phyloP scores from a whole-genome alignment of 2,329 filamentous ascomycete species.

The Aspergillus fischeri region DNA sequence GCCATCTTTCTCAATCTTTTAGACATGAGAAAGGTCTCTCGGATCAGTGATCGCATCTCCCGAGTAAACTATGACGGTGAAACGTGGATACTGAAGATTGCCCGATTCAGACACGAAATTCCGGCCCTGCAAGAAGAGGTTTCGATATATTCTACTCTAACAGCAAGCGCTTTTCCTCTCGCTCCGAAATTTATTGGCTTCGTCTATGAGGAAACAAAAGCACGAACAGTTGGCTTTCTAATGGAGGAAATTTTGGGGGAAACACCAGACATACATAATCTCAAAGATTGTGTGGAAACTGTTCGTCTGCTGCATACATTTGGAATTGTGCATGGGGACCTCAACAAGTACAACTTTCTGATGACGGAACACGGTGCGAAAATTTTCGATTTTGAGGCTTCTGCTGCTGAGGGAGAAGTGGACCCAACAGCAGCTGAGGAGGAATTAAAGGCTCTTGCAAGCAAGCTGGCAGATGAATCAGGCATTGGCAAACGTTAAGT shows the following conservation, averaged over 20 bases:
- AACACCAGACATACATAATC: conserved; percentile 2
- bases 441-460: conserved; percentile 4
- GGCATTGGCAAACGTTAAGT: neutral
- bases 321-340: conserved; percentile 5
- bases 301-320: conserved; percentile 4
- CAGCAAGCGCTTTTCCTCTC: conserved; percentile 1
- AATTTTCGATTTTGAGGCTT: conserved; percentile 6
- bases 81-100: conserved; percentile 6
- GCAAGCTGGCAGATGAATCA: neutral
- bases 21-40: neutral
- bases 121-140: conserved; percentile 2
- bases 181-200: conserved; percentile 5
- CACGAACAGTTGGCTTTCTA: conserved; percentile 7
- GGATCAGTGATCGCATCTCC: conserved; percentile 5
- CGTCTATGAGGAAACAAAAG: conserved; percentile 8
- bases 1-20: conserved; percentile 3
- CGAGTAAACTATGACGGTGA: conserved; percentile 1
- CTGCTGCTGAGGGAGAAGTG: neutral
- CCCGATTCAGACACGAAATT: conserved; percentile 5
- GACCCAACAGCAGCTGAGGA: neutral
- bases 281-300: conserved; percentile 1
- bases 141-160: conserved; percentile 3
- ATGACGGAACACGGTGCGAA: conserved; percentile 4
- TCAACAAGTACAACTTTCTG: conserved; percentile 9
- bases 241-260: conserved; percentile 5